Percentiles rank a stretch among this genome's conserved stretches.
Conservation (phyloP, 192 early-diverging fungal genomes). For the Cetraspora pellucida region DNA sequence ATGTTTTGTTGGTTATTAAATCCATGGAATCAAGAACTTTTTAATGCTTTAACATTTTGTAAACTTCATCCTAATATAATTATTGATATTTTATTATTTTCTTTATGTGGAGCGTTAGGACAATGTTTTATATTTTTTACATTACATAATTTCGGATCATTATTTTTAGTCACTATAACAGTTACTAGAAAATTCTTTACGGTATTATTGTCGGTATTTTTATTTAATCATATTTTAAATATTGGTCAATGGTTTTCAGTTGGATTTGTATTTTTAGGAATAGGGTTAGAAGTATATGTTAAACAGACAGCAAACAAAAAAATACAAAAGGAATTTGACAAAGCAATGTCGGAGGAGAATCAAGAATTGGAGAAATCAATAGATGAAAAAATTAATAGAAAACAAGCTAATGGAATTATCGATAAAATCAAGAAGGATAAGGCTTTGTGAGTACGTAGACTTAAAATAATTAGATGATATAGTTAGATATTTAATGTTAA, state of each 20-base stretch:
- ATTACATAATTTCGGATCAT: slow-evolving; percentile 85
- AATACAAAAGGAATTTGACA: too few relatives aligned
- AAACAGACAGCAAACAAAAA: too few relatives aligned
- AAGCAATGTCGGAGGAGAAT: too few relatives aligned
- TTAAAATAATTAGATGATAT: too few relatives aligned
- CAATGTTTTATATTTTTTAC: slow-evolving; percentile 99
- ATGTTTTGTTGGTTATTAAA: slow-evolving; percentile 77
- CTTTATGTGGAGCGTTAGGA: slow-evolving; percentile 90
- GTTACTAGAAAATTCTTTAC: slow-evolving; percentile 97
- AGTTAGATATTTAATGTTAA: too few relatives aligned
- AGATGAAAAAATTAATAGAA: too few relatives aligned
- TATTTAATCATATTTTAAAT: slow-evolving; percentile 79
- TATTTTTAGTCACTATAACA: slow-evolving; percentile 90
- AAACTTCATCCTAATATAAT: slow-evolving; percentile 77
- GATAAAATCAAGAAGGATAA: too few relatives aligned
- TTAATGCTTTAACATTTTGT: slow-evolving; percentile 73
- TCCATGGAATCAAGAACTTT: slow-evolving; percentile 79
- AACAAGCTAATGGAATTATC: too few relatives aligned
- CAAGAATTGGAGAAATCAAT: too few relatives aligned
- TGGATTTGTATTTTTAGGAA: slow-evolving; percentile 84
- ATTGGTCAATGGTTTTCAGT: slow-evolving; percentile 86
- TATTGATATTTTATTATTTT: slow-evolving; percentile 85
- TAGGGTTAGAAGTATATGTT: slow-evolving; percentile 75
- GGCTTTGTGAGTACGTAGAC: too few relatives aligned
- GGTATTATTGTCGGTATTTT: slow-evolving; percentile 88